Percentiles rank a stretch among this genome's conserved stretches.
phyloP scores from a whole-genome alignment of 73 alveolate genomes.

The Paramecium tetraurelia region DNA sequence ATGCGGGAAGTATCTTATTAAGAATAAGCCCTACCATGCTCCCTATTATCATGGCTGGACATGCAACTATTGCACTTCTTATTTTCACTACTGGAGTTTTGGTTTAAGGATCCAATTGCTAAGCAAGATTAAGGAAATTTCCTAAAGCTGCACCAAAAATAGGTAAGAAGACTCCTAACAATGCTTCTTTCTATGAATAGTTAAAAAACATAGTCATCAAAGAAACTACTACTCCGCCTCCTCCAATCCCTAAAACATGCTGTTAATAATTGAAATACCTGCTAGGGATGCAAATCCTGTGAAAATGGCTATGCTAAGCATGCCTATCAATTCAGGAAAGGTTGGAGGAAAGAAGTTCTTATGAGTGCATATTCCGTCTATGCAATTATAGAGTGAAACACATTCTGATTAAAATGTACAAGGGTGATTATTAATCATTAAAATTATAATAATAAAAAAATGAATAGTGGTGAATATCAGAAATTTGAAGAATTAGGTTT shows the following conservation, averaged over 20 bases:
- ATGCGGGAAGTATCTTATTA: conserved; percentile 7
- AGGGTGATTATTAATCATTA: background rate
- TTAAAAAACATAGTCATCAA: conserved; percentile 3
- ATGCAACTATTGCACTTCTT: conserved; percentile 3
- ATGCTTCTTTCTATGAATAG: conserved; percentile 24
- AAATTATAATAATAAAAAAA: background rate
- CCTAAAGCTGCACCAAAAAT: conserved; percentile 47
- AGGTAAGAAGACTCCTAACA: conserved; percentile 26
- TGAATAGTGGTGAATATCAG: conserved; percentile 11
- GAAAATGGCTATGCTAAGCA: background rate
- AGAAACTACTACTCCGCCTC: conserved; percentile 33
- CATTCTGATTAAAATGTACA: background rate
- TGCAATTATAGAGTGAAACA: background rate
- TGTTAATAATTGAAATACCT: background rate
- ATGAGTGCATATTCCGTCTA: conserved; percentile 10
- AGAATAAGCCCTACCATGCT: background rate
- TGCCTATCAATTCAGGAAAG: background rate
- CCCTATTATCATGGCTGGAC: conserved; percentile 38
- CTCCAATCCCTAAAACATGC: background rate
- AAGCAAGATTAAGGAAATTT: conserved; percentile 1
- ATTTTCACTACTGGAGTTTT: conserved; percentile 1
- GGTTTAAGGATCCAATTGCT: background rate
- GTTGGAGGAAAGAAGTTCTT: conserved; percentile 39
- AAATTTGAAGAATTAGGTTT: conserved; percentile 51
- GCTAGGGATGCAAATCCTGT: conserved; percentile 43